Base-by-base conservation (phyloP, 371 early-diverging fungal genomes). In the Mortierella sp. region DNA sequence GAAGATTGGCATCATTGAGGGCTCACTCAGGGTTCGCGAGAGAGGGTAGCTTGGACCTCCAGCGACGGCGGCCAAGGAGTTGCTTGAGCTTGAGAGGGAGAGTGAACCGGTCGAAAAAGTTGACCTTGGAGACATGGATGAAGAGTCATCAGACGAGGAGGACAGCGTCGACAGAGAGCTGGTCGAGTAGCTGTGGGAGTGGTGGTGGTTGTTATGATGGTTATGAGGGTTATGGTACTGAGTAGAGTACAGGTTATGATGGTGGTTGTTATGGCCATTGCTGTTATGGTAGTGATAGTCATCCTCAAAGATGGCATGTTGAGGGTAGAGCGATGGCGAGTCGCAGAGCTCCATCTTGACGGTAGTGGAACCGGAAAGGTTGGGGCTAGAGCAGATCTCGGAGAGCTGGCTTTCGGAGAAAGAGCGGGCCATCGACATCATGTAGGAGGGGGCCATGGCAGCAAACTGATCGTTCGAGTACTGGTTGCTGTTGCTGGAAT, bases 341-440 rank as follows among this genome's bases (percentile, higher is more conserved):
- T 80, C 80, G 73, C 80, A 80, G 57, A 80, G 65, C 63, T 83
- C 83, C 65, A 74, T 42, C 42, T 75, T 71, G 54, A 70, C 55
- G 1, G 78, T 47, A 47, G 72, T 65, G 19, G 73, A 31, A 5
- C 48, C 75, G 14, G 75, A 24, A 44, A 75, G 50, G 54, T 54
- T 44, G 50, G 71, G 26, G 44, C 77, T 76, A 6, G 60, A 60
- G 38, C 79, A 79, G 54, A 77, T 74, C 31, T 78, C 75, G 44
- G 85, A 74, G 42, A 85, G 55, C 72, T 81, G 79, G 45, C 77
- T 54, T 0, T 85, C 82, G n/a, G 85, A 81, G 68, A 81, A 79
- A 45, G 85, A 85, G 47, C 81, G 85, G 60, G 79, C 74, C 82
- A 85, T 85, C 6, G 85, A 55, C 77, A 78, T 70, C 81, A 85